These are phyloP conservation scores for Rhizopus stolonifer DNA, from an alignment of 371 early-diverging fungal species.

Conservation along the genomic window DNA sequence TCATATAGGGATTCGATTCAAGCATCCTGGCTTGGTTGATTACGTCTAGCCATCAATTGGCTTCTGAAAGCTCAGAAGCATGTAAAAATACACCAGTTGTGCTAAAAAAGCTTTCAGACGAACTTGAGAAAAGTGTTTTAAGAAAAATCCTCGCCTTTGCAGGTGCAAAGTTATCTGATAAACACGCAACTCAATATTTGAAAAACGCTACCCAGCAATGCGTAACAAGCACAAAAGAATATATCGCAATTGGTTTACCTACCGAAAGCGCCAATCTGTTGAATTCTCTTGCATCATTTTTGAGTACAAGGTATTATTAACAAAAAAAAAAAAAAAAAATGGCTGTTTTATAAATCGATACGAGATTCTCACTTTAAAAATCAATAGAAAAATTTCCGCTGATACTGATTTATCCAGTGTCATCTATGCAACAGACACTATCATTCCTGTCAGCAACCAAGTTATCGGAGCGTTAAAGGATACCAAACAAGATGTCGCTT, in stretches of 20 bases:
- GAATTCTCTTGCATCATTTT: slow-evolving; percentile 6
- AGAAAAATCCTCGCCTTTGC: slow-evolving; percentile 13
- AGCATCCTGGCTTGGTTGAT: slow-evolving; percentile 28
- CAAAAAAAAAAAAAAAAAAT: not conserved
- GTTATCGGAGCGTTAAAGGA: slow-evolving; percentile 7
- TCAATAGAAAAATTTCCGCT: slow-evolving; percentile 12
- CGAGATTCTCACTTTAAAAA: not conserved
- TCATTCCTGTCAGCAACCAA: slow-evolving; percentile 13
- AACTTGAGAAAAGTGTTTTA: slow-evolving; percentile 15
- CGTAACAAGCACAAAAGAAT: slow-evolving; percentile 1
- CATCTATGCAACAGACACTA: slow-evolving; percentile 14
- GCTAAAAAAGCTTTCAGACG: slow-evolving; percentile 8
- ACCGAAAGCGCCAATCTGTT: slow-evolving; percentile 12
- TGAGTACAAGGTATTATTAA: slow-evolving; percentile 16
- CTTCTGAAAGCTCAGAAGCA: slow-evolving; percentile 20
- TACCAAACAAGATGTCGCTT: slow-evolving; percentile 1
- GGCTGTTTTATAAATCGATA: not conserved
- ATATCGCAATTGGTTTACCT: not conserved
- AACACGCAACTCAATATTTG: slow-evolving; percentile 7
- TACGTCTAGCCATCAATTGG: slow-evolving; percentile 20
- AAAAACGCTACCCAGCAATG: slow-evolving; percentile 8
- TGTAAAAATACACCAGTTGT: slow-evolving; percentile 17
- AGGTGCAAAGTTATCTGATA: slow-evolving; percentile 8
- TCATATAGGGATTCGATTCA: slow-evolving; percentile 16
- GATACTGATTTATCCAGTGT: slow-evolving; percentile 15